Conservation (phyloP, 2,329 filamentous ascomycete species). For the Alternaria gansuensis region DNA sequence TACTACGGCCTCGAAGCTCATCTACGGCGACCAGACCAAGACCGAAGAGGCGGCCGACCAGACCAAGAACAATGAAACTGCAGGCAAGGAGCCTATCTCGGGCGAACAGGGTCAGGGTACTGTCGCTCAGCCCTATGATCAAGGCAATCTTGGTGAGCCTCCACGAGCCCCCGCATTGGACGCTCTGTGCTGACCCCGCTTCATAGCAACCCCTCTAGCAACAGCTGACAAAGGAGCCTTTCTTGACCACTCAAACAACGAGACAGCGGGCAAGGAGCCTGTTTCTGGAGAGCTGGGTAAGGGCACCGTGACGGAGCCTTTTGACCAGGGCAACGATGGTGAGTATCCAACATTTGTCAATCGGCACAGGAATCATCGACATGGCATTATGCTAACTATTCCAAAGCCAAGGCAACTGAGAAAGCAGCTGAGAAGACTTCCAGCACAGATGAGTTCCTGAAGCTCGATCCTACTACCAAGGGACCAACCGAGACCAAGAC, state of each 20-base stretch:
- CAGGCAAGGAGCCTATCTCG: constrained; percentile 72
- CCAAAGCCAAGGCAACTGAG: constrained; percentile 17
- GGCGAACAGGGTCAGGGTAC: constrained; percentile 73
- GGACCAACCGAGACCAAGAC: constrained; percentile 13
- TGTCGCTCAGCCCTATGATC: constrained; percentile 77
- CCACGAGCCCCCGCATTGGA: not conserved
- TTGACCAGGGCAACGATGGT: constrained; percentile 73
- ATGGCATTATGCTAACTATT: constrained; percentile 4
- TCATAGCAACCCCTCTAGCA: constrained; percentile 28
- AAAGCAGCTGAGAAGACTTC: constrained; percentile 14
- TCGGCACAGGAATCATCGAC: not conserved
- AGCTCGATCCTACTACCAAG: constrained; percentile 26
- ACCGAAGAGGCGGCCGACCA: constrained; percentile 16
- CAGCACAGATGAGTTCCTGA: constrained; percentile 26
- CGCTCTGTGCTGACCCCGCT: constrained; percentile 17
- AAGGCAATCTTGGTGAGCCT: constrained; percentile 70
- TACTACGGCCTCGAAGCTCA: constrained; percentile 46
- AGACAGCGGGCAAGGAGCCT: constrained; percentile 67
- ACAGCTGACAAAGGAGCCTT: constrained; percentile 20
- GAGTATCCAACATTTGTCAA: not conserved
- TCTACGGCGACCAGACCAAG: constrained; percentile 49
- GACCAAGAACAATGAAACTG: constrained; percentile 51
- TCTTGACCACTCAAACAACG: constrained; percentile 39
- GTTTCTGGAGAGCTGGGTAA: constrained; percentile 74
- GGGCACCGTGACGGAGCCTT: constrained; percentile 75